These are phyloP conservation scores for Eutrema heterophyllum DNA, from an alignment of 345 rosid species.

Conservation along the genomic window DNA sequence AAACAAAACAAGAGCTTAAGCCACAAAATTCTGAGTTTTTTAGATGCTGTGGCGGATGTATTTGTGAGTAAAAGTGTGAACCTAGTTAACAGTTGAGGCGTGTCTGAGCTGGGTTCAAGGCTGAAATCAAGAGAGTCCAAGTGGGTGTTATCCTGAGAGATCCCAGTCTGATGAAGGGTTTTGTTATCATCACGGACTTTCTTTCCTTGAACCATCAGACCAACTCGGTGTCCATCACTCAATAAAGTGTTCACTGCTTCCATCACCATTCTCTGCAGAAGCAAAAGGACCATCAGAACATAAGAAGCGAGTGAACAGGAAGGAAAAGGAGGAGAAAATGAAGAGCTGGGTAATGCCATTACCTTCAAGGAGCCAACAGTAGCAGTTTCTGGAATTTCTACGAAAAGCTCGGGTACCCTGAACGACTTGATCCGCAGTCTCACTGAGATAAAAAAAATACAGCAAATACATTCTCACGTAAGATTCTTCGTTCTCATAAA, in stretches of 20 bases:
- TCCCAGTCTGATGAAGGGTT: constrained; percentile 82
- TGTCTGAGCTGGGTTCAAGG: constrained; percentile 68
- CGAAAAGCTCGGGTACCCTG: constrained; percentile 83
- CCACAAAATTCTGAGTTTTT: background rate
- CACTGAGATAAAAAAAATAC: constrained; percentile 43
- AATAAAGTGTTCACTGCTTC: constrained; percentile 79
- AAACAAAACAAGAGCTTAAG: constrained; percentile 6
- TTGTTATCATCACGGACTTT: constrained; percentile 86
- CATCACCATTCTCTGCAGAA: constrained; percentile 75
- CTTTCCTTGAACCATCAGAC: constrained; percentile 79
- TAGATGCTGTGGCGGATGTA: background rate
- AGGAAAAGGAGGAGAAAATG: background rate
- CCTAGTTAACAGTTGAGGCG: constrained; percentile 58
- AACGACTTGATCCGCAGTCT: constrained; percentile 92
- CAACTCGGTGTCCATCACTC: constrained; percentile 74
- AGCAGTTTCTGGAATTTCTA: constrained; percentile 86
- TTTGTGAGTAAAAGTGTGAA: constrained; percentile 10
- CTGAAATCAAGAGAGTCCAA: constrained; percentile 71
- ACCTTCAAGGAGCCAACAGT: constrained; percentile 93
- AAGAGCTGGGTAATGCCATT: background rate
- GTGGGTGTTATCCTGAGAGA: constrained; percentile 51
- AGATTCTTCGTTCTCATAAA: background rate
- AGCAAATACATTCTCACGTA: background rate
- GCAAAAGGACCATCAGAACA: background rate
- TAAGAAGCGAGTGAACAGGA: background rate